A percentile compares a stretch with the other conserved stretches of the same genome.
phyloP scores from a whole-genome alignment of 805 yeast genomes.

The Saturnispora silvae region DNA sequence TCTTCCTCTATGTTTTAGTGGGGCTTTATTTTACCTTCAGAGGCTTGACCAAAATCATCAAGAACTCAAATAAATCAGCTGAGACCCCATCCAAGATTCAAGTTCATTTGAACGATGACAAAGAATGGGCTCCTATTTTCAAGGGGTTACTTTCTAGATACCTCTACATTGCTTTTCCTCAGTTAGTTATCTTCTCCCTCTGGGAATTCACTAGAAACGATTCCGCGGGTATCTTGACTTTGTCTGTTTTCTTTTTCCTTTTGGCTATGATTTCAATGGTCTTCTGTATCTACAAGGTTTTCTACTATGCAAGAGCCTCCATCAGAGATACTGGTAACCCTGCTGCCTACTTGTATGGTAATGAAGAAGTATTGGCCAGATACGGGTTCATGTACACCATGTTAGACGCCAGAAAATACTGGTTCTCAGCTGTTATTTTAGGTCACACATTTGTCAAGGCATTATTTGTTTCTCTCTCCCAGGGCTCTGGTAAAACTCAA shows the following conservation, averaged over 20 bases:
- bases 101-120: constrained; percentile 28
- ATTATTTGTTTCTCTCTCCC: constrained; percentile 68
- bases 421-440: constrained; percentile 67
- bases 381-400: constrained; percentile 86
- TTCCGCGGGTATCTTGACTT: constrained; percentile 79
- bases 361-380: constrained; percentile 56
- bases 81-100: not conserved
- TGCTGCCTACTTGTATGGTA: constrained; percentile 80
- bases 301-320: constrained; percentile 52
- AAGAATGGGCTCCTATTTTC: constrained; percentile 46
- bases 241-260: constrained; percentile 63
- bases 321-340: constrained; percentile 58
- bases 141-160: constrained; percentile 77
- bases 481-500: constrained; percentile 72
- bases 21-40: constrained; percentile 48
- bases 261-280: constrained; percentile 49
- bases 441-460: constrained; percentile 55
- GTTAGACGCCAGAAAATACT: constrained; percentile 72
- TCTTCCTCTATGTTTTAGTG: constrained; percentile 65
- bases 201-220: constrained; percentile 82
- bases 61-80: not conserved
- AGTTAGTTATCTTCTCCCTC: constrained; percentile 63
- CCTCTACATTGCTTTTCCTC: constrained; percentile 77
- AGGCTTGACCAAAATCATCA: constrained; percentile 7
- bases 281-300: constrained; percentile 58